A percentile compares a stretch with the other conserved stretches of the same genome.
These are phyloP conservation scores for Lentinula raphanica DNA, from an alignment of 768 basidiomycete genomes.

Conservation along the genomic window DNA sequence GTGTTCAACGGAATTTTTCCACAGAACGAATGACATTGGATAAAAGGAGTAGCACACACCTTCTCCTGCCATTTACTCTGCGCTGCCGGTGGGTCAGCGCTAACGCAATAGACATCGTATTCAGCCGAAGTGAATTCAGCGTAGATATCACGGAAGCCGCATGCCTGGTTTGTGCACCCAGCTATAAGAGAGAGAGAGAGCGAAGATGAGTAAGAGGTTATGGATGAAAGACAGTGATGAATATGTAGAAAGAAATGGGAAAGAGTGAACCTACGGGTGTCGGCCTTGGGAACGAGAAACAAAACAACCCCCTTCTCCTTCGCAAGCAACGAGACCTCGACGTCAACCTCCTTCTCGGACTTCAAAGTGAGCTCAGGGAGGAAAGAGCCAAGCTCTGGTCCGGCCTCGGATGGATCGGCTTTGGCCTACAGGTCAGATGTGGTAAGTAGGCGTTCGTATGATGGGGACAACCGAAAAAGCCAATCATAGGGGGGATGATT, in stretches of 20 bases:
- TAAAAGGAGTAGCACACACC: conserved; percentile 47
- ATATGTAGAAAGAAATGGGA: neutral
- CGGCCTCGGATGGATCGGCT: neutral
- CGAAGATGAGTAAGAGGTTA: neutral
- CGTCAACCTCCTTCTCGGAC: conserved; percentile 80
- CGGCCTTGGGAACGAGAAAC: conserved; percentile 81
- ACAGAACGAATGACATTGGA: neutral
- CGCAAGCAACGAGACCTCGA: conserved; percentile 60
- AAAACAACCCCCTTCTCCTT: conserved; percentile 73
- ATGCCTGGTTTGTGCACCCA: conserved; percentile 91
- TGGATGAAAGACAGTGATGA: neutral
- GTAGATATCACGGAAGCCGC: conserved; percentile 83
- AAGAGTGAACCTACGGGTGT: conserved; percentile 57
- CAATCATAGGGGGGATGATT: too few species aligned
- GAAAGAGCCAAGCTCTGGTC: conserved; percentile 51
- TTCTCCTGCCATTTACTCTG: conserved; percentile 86
- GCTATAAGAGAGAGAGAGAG: conserved; percentile 33
- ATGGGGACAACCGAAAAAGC: neutral
- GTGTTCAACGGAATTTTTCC: neutral
- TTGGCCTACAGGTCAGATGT: neutral
- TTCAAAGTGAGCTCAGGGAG: conserved; percentile 69
- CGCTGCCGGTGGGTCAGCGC: conserved; percentile 67
- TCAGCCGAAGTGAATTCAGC: conserved; percentile 64
- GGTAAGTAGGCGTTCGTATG: neutral
- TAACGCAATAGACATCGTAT: conserved; percentile 81